phyloP scores from a whole-genome alignment of 306 rosid genomes.

The Pachyrhizus erosus region DNA sequence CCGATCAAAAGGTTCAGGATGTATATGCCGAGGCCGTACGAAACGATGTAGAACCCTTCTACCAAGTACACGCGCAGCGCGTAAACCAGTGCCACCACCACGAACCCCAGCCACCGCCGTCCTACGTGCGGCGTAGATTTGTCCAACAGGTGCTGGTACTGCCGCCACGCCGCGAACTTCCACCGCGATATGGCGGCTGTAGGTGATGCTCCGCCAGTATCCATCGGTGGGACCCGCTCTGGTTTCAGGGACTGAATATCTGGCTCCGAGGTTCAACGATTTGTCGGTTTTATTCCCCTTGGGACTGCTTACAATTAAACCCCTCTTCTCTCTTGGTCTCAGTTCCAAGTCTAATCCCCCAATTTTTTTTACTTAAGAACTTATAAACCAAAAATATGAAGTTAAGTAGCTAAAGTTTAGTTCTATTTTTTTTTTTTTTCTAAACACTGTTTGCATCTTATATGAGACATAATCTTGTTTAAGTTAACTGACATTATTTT shows the following conservation, averaged over 20 bases:
- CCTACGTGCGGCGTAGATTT: constrained; percentile 71
- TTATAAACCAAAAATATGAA: neutral
- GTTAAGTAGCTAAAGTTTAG: too few species aligned
- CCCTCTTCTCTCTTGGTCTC: neutral
- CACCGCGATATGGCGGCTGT: constrained; percentile 61
- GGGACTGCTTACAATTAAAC: neutral
- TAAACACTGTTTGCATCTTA: too few species aligned
- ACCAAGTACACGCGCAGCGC: constrained; percentile 75
- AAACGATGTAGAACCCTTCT: constrained; percentile 88
- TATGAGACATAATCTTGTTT: too few species aligned
- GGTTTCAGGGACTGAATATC: neutral
- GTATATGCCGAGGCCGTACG: constrained; percentile 92
- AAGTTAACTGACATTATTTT: too few species aligned
- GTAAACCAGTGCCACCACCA: constrained; percentile 61
- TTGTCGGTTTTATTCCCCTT: neutral
- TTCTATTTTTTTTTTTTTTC: too few species aligned
- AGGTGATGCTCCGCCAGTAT: constrained; percentile 52
- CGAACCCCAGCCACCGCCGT: constrained; percentile 72
- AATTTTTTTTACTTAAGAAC: neutral
- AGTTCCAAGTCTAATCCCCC: neutral
- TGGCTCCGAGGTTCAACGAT: neutral
- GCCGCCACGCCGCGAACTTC: constrained; percentile 58
- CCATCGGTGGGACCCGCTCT: constrained; percentile 56
- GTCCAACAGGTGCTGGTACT: constrained; percentile 86
- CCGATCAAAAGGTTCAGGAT: constrained; percentile 89